These are phyloP conservation scores for Isoetes taiwanensis DNA, from an alignment of 75 land plant species.

Conservation along the genomic window DNA sequence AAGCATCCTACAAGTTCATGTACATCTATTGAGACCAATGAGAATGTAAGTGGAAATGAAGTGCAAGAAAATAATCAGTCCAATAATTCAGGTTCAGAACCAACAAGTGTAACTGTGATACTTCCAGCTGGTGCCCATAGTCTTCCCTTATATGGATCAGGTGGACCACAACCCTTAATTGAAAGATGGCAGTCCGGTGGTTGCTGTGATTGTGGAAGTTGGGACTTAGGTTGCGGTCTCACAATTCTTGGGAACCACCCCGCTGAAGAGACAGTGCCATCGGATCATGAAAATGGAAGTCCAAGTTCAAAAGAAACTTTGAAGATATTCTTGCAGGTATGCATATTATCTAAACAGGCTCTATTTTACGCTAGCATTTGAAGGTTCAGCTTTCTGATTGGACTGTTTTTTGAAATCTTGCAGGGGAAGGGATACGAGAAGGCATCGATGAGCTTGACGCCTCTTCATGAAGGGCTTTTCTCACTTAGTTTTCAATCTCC, in stretches of 20 bases:
- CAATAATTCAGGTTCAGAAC: no score
- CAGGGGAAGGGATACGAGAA: neutral
- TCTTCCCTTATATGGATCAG: neutral
- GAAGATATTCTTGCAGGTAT: constrained; percentile 2
- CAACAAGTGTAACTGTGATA: neutral
- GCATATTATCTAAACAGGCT: neutral
- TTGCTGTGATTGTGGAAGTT: constrained; percentile 3
- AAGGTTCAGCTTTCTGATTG: neutral
- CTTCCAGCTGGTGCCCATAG: constrained; percentile 1
- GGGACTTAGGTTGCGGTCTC: constrained; percentile 2
- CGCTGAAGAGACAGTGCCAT: neutral
- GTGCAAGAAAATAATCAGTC: no score
- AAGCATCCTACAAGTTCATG: no score
- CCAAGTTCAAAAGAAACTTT: neutral
- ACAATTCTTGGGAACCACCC: neutral
- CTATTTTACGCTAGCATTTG: neutral
- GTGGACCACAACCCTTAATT: neutral
- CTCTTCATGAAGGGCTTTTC: neutral
- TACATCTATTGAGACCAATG: no score
- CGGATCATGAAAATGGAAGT: neutral
- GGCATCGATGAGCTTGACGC: neutral
- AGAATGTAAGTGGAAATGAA: no score
- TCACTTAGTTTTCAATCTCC: neutral
- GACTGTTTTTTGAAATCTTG: neutral
- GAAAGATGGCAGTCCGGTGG: constrained; percentile 1